Percentiles rank a stretch among this genome's conserved stretches.
These are phyloP conservation scores for Sporothrix protearum DNA, from an alignment of 2,329 filamentous ascomycete species.

Conservation along the genomic window DNA sequence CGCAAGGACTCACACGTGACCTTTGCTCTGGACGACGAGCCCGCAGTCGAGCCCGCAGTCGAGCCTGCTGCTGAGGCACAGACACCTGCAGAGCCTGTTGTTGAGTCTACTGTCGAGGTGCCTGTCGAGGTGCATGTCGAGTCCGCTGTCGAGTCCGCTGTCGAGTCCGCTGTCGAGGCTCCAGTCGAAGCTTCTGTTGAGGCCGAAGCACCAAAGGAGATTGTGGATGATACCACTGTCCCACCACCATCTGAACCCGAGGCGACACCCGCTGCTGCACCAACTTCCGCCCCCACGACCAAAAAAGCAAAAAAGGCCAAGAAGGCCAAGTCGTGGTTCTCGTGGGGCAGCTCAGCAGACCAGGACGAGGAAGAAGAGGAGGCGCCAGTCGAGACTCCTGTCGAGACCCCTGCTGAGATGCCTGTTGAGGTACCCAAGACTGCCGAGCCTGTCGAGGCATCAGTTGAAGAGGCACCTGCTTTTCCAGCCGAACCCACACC, in stretches of 20 bases:
- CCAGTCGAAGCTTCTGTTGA: neutral
- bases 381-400: neutral
- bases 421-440: neutral
- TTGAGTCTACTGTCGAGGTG: neutral
- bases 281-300: neutral
- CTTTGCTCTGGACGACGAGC: slow-evolving; percentile 16
- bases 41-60: neutral
- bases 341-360: neutral
- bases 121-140: neutral
- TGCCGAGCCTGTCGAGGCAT: neutral
- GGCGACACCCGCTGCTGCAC: neutral
- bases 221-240: neutral
- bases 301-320: slow-evolving; percentile 19
- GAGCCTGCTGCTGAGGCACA: neutral
- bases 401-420: neutral
- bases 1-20: slow-evolving; percentile 21
- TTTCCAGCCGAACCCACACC: neutral
- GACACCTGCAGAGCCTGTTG: too few relatives aligned
- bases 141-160: neutral
- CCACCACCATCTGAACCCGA: neutral
- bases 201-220: neutral
- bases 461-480: neutral
- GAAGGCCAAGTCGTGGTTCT: slow-evolving; percentile 8
- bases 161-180: neutral
- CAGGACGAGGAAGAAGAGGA: neutral